phyloP scores from a whole-genome alignment of 495 filamentous ascomycete genomes.

The Aspergillus campestris region DNA sequence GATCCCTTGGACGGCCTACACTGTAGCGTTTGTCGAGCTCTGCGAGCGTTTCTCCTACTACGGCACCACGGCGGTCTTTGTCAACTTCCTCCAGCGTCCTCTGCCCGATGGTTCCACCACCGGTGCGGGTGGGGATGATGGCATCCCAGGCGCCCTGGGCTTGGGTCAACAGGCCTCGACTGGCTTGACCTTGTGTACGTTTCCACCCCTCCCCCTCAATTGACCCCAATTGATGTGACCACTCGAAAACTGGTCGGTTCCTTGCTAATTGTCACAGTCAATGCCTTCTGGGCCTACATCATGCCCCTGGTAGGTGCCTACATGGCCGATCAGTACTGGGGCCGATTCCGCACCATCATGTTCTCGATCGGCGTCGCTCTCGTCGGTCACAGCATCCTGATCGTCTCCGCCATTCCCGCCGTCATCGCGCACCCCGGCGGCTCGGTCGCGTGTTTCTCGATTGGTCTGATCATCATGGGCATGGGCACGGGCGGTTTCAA shows the following conservation, averaged over 20 bases:
- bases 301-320: conserved; percentile 63
- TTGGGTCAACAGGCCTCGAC: conserved; percentile 61
- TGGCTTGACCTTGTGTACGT: conserved; percentile 45
- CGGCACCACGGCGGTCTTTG: conserved; percentile 62
- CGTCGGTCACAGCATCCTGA: conserved; percentile 54
- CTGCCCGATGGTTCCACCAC: conserved; percentile 51
- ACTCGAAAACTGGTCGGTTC: not conserved
- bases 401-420: conserved; percentile 49
- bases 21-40: conserved; percentile 66
- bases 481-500: conserved; percentile 51
- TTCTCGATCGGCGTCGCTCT: conserved; percentile 48
- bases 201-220: not conserved
- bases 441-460: conserved; percentile 48
- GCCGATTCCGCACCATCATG: conserved; percentile 60
- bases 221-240: too few relatives aligned
- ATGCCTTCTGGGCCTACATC: conserved; percentile 66
- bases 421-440: conserved; percentile 46
- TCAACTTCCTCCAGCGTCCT: conserved; percentile 63
- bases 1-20: conserved; percentile 57
- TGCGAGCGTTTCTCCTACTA: conserved; percentile 78
- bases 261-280: conserved; percentile 41
- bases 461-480: conserved; percentile 53
- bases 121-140: conserved; percentile 43
- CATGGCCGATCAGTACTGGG: conserved; percentile 61
- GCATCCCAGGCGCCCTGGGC: conserved; percentile 51